A percentile compares a stretch with the other conserved stretches of the same genome.
These are phyloP conservation scores for Neurospora tetrasperma DNA, from an alignment of 495 filamentous ascomycete species.

Conservation along the genomic window DNA sequence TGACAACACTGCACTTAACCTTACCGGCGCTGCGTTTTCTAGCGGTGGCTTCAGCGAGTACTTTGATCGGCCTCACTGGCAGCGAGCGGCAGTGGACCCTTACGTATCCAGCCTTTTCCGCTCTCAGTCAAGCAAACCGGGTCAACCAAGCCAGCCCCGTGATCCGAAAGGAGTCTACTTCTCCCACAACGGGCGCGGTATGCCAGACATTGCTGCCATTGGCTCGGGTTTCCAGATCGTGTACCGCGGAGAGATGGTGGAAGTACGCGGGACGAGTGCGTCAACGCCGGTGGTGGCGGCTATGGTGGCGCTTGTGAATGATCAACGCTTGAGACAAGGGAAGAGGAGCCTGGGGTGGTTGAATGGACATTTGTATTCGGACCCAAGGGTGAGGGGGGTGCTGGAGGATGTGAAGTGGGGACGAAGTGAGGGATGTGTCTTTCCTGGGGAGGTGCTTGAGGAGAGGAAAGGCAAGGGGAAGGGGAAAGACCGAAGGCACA, in stretches of 20 bases:
- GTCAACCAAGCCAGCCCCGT: slow-evolving; percentile 14
- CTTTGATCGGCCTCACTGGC: slow-evolving; percentile 57
- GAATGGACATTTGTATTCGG: slow-evolving; percentile 27
- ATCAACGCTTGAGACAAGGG: slow-evolving; percentile 27
- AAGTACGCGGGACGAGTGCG: slow-evolving; percentile 33
- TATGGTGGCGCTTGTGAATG: slow-evolving; percentile 30
- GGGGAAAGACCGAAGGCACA: not conserved
- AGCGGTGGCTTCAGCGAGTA: slow-evolving; percentile 63
- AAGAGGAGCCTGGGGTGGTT: slow-evolving; percentile 32
- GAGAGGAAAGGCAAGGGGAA: not conserved
- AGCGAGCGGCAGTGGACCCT: slow-evolving; percentile 42
- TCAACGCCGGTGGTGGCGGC: slow-evolving; percentile 32
- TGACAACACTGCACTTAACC: slow-evolving; percentile 41
- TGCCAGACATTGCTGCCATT: slow-evolving; percentile 55
- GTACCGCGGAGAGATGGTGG: slow-evolving; percentile 18
- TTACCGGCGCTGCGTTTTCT: slow-evolving; percentile 47
- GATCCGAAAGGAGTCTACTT: slow-evolving; percentile 33
- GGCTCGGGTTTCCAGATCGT: slow-evolving; percentile 30
- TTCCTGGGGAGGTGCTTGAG: slow-evolving; percentile 13
- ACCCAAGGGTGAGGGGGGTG: slow-evolving; percentile 9
- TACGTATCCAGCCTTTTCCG: slow-evolving; percentile 34
- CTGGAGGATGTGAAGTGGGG: slow-evolving; percentile 27
- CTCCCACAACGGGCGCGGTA: slow-evolving; percentile 52
- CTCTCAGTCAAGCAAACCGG: not conserved
- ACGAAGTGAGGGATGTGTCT: slow-evolving; percentile 24